These are phyloP conservation scores for Aspergillus heteromorphus DNA, from an alignment of 495 filamentous ascomycete species.

Conservation along the genomic window DNA sequence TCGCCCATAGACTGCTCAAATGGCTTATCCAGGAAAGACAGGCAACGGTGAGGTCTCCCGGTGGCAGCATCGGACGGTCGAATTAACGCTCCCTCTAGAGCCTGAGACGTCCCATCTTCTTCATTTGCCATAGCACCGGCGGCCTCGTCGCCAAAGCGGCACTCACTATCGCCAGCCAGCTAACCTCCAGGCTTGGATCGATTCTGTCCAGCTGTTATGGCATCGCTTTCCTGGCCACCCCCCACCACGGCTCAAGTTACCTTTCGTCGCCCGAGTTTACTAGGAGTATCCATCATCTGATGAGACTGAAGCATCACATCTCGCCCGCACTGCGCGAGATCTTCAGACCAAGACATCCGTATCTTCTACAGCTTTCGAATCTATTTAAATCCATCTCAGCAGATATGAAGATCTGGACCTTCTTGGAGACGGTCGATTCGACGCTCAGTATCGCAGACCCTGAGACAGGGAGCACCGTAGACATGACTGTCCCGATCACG, in stretches of 20 bases:
- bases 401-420: constrained; percentile 63
- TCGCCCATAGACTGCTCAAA: constrained; percentile 48
- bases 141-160: constrained; percentile 56
- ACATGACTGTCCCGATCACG: constrained; percentile 52
- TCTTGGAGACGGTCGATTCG: constrained; percentile 61
- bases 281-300: constrained; percentile 47
- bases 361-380: constrained; percentile 46
- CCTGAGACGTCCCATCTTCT: constrained; percentile 49
- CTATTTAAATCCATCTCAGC: constrained; percentile 54
- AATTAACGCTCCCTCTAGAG: constrained; percentile 11
- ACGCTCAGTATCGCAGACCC: constrained; percentile 42
- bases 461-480: constrained; percentile 24
- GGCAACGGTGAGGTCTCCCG: constrained; percentile 11
- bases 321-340: constrained; percentile 44
- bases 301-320: constrained; percentile 51
- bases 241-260: constrained; percentile 62
- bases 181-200: constrained; percentile 27
- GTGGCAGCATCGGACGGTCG: neutral
- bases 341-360: constrained; percentile 43
- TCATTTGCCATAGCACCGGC: constrained; percentile 62
- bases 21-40: constrained; percentile 35
- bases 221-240: constrained; percentile 55
- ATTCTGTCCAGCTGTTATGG: constrained; percentile 56
- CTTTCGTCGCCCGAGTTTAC: constrained; percentile 53
- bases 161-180: constrained; percentile 44